Evolutionary conservation across 345 rosid genomes (phyloP).

Genomic region (Eucalyptus polybractea): DNA sequence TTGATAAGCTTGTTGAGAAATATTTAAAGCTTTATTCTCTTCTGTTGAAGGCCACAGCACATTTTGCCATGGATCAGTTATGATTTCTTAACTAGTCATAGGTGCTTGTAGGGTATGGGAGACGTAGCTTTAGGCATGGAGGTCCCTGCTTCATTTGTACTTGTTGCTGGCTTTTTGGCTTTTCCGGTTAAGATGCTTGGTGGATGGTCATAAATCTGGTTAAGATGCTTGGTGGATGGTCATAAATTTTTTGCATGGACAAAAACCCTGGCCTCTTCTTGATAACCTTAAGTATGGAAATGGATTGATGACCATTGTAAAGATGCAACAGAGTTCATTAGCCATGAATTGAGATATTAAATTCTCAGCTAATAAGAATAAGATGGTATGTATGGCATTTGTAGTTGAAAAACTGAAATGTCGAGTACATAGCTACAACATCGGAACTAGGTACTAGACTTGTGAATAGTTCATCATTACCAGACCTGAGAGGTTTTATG

Average conservation of each 20-base stretch:
- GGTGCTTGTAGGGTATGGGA: neutral
- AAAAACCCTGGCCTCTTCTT: neutral
- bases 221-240: neutral
- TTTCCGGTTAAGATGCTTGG: neutral
- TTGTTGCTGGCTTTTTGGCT: neutral
- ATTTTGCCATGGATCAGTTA: neutral
- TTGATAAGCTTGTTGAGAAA: neutral
- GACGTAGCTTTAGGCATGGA: neutral
- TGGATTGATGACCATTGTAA: neutral
- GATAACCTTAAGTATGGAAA: neutral
- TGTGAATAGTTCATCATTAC: neutral
- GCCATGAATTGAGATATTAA: neutral
- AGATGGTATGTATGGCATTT: neutral
- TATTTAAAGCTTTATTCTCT: neutral
- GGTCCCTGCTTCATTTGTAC: neutral
- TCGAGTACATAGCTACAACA: neutral
- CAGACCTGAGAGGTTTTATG: neutral
- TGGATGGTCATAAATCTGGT: neutral
- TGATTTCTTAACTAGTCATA: neutral
- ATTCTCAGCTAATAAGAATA: neutral
- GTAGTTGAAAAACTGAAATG: neutral
- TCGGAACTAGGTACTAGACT: neutral
- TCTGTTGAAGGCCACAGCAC: neutral
- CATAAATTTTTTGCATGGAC: neutral
- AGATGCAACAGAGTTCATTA: neutral